Conservation (phyloP, 2,329 filamentous ascomycete species). For the Monilinia laxa region DNA sequence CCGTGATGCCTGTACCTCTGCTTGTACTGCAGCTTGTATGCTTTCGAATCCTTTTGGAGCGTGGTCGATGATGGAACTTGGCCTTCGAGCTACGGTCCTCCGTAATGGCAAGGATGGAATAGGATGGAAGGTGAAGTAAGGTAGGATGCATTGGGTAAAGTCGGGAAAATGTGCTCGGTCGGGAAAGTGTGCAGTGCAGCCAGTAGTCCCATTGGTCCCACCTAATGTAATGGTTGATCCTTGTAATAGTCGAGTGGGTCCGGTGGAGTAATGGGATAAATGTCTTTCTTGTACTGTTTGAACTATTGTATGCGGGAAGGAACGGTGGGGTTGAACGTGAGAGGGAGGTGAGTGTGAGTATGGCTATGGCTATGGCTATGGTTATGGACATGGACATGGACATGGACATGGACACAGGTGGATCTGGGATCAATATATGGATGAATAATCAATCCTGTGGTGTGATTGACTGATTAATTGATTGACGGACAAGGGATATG, state of each 20-base stretch:
- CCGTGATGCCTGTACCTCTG: too few relatives aligned
- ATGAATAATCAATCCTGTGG: neutral
- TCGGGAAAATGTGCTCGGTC: constrained; percentile 12
- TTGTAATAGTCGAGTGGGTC: neutral
- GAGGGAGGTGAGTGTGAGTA: neutral
- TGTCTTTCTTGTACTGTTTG: constrained; percentile 8
- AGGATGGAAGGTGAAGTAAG: neutral
- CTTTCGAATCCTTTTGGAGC: too few relatives aligned
- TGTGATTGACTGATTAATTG: neutral
- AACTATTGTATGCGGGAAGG: constrained; percentile 20
- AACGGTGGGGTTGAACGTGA: constrained; percentile 9
- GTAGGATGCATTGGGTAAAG: neutral
- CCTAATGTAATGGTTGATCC: neutral
- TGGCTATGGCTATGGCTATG: too few relatives aligned
- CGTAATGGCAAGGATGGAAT: too few relatives aligned
- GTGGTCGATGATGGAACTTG: too few relatives aligned
- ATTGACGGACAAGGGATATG: too few relatives aligned
- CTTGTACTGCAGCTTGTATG: too few relatives aligned
- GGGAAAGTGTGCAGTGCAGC: constrained; percentile 17
- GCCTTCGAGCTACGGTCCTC: too few relatives aligned
- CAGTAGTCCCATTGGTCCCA: neutral
- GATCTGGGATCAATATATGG: too few relatives aligned
- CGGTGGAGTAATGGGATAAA: neutral
- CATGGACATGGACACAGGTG: too few relatives aligned
- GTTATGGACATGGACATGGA: too few relatives aligned